Evolutionary conservation across 2,329 filamentous ascomycete genomes (phyloP).

Genomic region (Apiospora marii): DNA sequence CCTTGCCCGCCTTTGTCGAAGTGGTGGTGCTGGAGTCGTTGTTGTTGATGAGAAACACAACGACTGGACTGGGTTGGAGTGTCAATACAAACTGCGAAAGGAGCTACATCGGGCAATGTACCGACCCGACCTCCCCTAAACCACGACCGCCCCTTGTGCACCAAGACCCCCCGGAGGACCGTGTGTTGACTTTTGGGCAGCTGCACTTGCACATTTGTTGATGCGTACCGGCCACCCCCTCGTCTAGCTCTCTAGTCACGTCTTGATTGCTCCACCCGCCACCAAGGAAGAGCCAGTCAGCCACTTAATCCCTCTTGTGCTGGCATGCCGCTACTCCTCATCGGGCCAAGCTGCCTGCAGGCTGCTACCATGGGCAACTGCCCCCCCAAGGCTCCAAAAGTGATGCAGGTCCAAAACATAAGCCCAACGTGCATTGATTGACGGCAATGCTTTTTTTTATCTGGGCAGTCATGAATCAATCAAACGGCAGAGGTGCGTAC

Average conservation of each 20-base stretch:
- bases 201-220: constrained; percentile 11
- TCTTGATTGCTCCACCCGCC: not conserved
- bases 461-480: not conserved
- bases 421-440: constrained; percentile 10
- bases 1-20: constrained; percentile 21
- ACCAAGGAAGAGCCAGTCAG: constrained; percentile 9
- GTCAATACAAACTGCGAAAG: constrained; percentile 9
- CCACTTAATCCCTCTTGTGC: constrained; percentile 4
- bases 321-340: constrained; percentile 16
- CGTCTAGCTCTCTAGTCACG: not conserved
- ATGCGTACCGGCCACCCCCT: not conserved
- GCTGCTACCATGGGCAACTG: constrained; percentile 24
- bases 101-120: not conserved
- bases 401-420: constrained; percentile 13
- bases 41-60: constrained; percentile 21
- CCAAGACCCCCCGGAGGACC: constrained; percentile 1
- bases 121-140: constrained; percentile 16
- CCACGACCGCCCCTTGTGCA: not conserved
- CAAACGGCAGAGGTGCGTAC: not conserved
- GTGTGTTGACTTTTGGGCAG: constrained; percentile 21
- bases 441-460: not conserved
- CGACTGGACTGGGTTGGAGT: not conserved
- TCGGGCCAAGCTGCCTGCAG: not conserved
- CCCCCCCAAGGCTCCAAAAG: not conserved
- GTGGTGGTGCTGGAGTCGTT: constrained; percentile 16